Evolutionary conservation across 345 rosid species (phyloP).

Genomic region (Leavenworthia alabamica): DNA sequence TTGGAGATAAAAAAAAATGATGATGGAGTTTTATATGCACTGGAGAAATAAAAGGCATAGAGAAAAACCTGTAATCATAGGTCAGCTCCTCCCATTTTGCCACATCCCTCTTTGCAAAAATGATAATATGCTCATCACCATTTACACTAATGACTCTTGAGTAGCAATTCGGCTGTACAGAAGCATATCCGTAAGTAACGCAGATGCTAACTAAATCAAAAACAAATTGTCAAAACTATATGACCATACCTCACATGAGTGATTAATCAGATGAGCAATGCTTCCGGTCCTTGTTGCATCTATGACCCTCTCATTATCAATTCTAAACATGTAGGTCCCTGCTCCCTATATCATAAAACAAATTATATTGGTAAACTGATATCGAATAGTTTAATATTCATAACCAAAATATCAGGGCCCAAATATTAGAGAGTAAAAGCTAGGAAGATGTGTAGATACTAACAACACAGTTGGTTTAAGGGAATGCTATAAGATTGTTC

Average conservation of each 20-base stretch:
- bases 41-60: background rate
- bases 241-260: conserved; percentile 79
- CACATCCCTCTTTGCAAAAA: conserved; percentile 92
- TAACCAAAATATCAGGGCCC: background rate
- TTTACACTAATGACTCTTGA: conserved; percentile 81
- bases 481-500: background rate
- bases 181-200: conserved; percentile 9
- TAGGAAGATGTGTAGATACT: background rate
- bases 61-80: conserved; percentile 79
- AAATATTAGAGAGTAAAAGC: background rate
- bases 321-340: conserved; percentile 97
- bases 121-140: conserved; percentile 83
- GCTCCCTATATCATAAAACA: conserved; percentile 65
- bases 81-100: conserved; percentile 94
- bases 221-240: background rate
- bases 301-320: conserved; percentile 88
- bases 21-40: background rate
- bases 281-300: conserved; percentile 99
- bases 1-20: background rate
- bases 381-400: background rate
- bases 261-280: conserved; percentile 95
- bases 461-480: background rate
- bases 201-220: background rate
- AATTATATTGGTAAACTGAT: background rate
- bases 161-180: conserved; percentile 95